These are phyloP conservation scores for Circinella umbellata DNA, from an alignment of 371 early-diverging fungal species.

Conservation along the genomic window DNA sequence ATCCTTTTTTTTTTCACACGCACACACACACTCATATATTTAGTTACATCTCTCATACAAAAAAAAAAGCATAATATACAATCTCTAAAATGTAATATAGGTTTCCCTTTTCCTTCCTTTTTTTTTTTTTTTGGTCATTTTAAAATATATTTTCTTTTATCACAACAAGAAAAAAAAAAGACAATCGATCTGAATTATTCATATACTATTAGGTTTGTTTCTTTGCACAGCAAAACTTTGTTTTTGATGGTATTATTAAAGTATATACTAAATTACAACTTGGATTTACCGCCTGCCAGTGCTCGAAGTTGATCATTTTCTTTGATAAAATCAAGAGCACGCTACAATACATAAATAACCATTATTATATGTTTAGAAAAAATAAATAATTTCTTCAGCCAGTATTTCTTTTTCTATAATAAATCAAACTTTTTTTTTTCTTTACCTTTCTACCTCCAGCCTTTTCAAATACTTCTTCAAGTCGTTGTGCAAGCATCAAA, in stretches of 20 bases:
- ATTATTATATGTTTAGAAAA: no score
- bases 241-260: neutral
- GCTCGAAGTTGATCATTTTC: constrained; percentile 32
- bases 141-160: no score
- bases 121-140: neutral
- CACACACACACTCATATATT: no score
- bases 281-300: constrained; percentile 7
- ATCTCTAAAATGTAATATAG: constrained; percentile 4
- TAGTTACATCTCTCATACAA: no score
- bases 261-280: constrained; percentile 5
- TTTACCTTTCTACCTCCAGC: constrained; percentile 47
- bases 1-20: no score
- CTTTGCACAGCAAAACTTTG: constrained; percentile 6
- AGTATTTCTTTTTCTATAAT: no score
- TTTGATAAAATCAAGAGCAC: constrained; percentile 45
- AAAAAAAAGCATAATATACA: no score
- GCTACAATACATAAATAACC: constrained; percentile 8
- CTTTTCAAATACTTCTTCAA: constrained; percentile 53
- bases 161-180: no score
- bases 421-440: neutral
- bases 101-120: neutral
- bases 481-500: constrained; percentile 44
- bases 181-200: no score
- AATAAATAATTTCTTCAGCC: no score
- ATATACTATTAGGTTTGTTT: neutral